phyloP scores from a whole-genome alignment of 148 eudicot species.

The Vaccinium darrowii region DNA sequence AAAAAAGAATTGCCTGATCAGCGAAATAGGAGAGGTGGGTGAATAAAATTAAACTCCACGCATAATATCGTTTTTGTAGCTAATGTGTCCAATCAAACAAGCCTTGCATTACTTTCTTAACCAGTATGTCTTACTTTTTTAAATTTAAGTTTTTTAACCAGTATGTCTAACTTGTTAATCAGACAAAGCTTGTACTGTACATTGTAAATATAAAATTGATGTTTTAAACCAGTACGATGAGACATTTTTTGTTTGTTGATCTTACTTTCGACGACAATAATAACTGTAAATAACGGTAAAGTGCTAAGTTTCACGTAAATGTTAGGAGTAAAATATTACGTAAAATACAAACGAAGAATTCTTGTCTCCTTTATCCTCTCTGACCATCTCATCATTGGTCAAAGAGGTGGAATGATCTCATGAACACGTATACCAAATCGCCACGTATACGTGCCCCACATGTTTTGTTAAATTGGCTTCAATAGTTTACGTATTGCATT shows the following conservation, averaged over 20 bases:
- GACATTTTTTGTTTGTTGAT: neutral
- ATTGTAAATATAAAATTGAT: neutral
- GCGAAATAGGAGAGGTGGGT: too few species aligned
- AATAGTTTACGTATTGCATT: neutral
- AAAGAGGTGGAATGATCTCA: neutral
- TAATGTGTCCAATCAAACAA: too few species aligned
- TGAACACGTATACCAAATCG: conserved; percentile 11
- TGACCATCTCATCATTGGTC: neutral
- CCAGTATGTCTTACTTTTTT: too few species aligned
- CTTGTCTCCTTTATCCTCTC: neutral
- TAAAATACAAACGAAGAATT: neutral
- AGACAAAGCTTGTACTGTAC: too few species aligned
- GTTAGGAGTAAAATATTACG: neutral
- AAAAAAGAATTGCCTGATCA: too few species aligned
- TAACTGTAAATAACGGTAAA: neutral
- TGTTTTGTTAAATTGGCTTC: neutral
- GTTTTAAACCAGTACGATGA: neutral
- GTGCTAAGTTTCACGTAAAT: neutral
- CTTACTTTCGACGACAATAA: neutral
- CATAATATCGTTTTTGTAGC: too few species aligned
- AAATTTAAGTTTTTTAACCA: too few species aligned
- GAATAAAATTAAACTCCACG: too few species aligned
- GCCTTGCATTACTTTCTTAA: too few species aligned
- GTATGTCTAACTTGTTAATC: too few species aligned
- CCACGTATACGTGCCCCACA: conserved; percentile 25